Conservation (phyloP, 768 basidiomycete genomes). For the Mycena filopes region DNA sequence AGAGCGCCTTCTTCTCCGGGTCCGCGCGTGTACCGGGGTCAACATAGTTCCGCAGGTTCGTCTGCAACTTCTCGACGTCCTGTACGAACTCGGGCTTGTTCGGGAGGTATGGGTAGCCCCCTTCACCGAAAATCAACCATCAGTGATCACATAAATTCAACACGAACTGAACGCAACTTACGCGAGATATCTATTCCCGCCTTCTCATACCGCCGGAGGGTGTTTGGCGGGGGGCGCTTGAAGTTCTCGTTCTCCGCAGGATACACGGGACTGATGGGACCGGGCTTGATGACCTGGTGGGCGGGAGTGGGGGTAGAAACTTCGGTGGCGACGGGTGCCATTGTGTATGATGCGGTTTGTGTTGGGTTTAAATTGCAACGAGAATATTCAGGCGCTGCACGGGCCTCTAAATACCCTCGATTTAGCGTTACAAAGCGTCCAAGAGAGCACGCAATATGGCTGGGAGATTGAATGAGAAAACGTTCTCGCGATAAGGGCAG, state of each 20-base stretch:
- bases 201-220: slow-evolving; percentile 34
- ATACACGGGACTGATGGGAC: slow-evolving; percentile 14
- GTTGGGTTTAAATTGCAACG: not conserved
- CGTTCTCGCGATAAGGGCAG: slow-evolving; percentile 23
- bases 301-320: slow-evolving; percentile 15
- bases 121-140: not conserved
- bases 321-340: slow-evolving; percentile 33
- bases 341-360: not conserved
- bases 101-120: slow-evolving; percentile 36
- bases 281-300: slow-evolving; percentile 28
- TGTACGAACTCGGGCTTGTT: slow-evolving; percentile 35
- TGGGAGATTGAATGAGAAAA: slow-evolving; percentile 20
- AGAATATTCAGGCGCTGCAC: not conserved
- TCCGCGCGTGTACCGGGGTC: slow-evolving; percentile 34
- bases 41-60: slow-evolving; percentile 29
- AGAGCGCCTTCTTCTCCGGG: slow-evolving; percentile 35
- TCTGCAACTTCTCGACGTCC: slow-evolving; percentile 37
- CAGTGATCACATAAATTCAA: too few relatives aligned
- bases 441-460: slow-evolving; percentile 30
- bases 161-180: not conserved
- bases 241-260: slow-evolving; percentile 30
- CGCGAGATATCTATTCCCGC: slow-evolving; percentile 35
- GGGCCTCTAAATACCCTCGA: slow-evolving; percentile 23
- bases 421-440: slow-evolving; percentile 28
- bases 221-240: slow-evolving; percentile 32